A percentile compares a stretch with the other conserved stretches of the same genome.
Evolutionary conservation across 768 basidiomycete species (phyloP).

Genomic region (Polyporus arcularius): DNA sequence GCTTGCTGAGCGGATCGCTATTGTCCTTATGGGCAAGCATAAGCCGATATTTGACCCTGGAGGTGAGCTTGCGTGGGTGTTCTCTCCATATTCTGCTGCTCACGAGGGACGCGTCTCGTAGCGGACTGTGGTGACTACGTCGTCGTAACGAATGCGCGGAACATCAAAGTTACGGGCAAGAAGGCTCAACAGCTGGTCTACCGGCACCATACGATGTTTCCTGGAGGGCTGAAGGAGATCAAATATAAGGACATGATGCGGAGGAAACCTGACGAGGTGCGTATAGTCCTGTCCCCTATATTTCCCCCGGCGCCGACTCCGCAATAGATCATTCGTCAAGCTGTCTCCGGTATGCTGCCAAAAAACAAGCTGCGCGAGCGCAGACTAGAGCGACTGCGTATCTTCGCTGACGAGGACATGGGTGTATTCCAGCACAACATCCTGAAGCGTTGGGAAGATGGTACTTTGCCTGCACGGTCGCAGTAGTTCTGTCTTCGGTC

Average conservation of each 20-base stretch:
- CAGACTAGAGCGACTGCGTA: conserved; percentile 82
- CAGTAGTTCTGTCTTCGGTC: background rate
- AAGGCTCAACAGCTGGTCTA: conserved; percentile 89
- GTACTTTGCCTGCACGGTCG: conserved; percentile 45
- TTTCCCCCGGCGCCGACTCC: background rate
- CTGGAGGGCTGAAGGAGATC: conserved; percentile 91
- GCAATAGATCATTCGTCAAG: conserved; percentile 85
- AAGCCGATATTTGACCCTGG: conserved; percentile 96
- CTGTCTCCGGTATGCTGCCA: conserved; percentile 97
- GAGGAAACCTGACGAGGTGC: conserved; percentile 86
- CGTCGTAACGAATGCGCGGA: conserved; percentile 86
- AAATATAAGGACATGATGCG: conserved; percentile 83
- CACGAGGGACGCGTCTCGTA: conserved; percentile 30
- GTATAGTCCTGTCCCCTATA: conserved; percentile 27
- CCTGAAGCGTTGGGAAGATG: conserved; percentile 82
- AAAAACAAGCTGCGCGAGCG: conserved; percentile 95
- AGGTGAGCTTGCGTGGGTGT: conserved; percentile 48
- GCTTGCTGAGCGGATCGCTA: conserved; percentile 90
- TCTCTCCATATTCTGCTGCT: background rate
- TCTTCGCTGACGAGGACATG: conserved; percentile 81
- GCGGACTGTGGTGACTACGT: conserved; percentile 99
- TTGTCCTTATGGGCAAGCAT: conserved; percentile 98
- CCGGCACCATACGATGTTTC: conserved; percentile 88
- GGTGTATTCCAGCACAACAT: conserved; percentile 78
- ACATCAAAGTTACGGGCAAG: conserved; percentile 84